These are phyloP conservation scores for Eudorina sp. DNA, from an alignment of 139 green algal genomes.

Conservation along the genomic window DNA sequence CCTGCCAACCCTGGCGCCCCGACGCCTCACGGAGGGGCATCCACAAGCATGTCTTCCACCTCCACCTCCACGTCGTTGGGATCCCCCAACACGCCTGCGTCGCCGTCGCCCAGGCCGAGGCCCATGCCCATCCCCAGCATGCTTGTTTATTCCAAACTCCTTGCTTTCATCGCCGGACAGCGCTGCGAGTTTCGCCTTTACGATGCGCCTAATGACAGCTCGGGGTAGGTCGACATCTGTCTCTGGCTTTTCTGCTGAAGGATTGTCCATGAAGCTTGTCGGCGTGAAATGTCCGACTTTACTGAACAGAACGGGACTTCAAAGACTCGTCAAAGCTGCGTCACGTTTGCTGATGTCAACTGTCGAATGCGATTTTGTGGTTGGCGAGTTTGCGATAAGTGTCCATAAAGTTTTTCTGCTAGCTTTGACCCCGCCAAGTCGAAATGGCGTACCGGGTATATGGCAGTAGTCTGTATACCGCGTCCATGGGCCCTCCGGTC, in stretches of 20 bases:
- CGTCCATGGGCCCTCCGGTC: too few relatives aligned
- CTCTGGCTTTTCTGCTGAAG: slow-evolving; percentile 3
- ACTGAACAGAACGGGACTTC: too few relatives aligned
- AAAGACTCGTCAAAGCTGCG: too few relatives aligned
- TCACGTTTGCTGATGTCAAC: too few relatives aligned
- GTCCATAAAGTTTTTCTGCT: too few relatives aligned
- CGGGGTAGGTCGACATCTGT: slow-evolving; percentile 77
- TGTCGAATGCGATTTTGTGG: too few relatives aligned
- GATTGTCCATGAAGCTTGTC: slow-evolving; percentile 25
- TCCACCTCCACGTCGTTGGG: neutral
- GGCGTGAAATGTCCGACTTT: too few relatives aligned
- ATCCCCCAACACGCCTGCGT: neutral
- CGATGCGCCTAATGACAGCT: slow-evolving; percentile 83
- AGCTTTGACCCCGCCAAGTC: too few relatives aligned
- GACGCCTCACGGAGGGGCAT: slow-evolving; percentile 8
- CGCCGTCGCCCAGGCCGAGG: slow-evolving; percentile 9
- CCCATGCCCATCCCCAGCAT: slow-evolving; percentile 62
- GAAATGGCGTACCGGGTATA: too few relatives aligned
- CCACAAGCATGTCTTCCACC: slow-evolving; percentile 24
- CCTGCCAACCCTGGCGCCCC: neutral
- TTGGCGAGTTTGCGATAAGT: too few relatives aligned
- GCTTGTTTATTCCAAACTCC: slow-evolving; percentile 75
- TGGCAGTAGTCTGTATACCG: too few relatives aligned
- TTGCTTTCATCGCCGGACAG: slow-evolving; percentile 57
- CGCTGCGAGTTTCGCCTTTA: slow-evolving; percentile 81